These are phyloP conservation scores for Calamus simplicifolius DNA, from an alignment of 176 grass and related monocot species.

Conservation along the genomic window DNA sequence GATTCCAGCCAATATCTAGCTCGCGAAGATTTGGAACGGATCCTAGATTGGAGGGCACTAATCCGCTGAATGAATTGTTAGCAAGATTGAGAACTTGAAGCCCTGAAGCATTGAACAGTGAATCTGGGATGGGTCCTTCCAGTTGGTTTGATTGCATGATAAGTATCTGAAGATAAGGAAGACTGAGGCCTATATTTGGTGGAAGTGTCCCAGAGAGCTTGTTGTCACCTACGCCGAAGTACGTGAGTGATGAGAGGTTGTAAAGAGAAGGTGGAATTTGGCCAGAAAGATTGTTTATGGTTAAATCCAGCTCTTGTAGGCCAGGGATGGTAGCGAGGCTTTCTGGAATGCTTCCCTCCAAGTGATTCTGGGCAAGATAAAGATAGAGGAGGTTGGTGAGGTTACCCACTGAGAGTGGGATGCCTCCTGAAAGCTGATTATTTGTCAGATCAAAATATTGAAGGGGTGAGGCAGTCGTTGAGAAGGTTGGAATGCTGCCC, in stretches of 20 bases:
- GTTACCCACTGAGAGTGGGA: conserved; percentile 15
- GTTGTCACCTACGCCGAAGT: conserved; percentile 31
- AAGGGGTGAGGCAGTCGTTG: too few relatives aligned
- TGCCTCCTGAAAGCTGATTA: too few relatives aligned
- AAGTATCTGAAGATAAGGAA: conserved; percentile 22
- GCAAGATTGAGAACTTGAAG: conserved; percentile 26
- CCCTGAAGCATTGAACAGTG: conserved; percentile 28
- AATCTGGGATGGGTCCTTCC: conserved; percentile 16
- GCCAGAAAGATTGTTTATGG: conserved; percentile 32
- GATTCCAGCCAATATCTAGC: conserved; percentile 23
- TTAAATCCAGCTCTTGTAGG: conserved; percentile 18
- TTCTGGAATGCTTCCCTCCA: conserved; percentile 42
- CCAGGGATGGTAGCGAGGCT: conserved; percentile 15
- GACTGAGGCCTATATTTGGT: conserved; percentile 26
- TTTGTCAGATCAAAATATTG: too few relatives aligned
- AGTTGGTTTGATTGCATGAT: conserved; percentile 26
- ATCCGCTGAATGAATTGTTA: conserved; percentile 17
- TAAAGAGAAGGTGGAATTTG: conserved; percentile 15
- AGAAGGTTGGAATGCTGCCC: too few relatives aligned
- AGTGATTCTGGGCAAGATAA: conserved; percentile 18
- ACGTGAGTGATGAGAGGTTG: conserved; percentile 27
- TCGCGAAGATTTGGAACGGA: conserved; percentile 7
- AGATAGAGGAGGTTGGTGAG: conserved; percentile 22
- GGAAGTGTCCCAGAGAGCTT: conserved; percentile 24
- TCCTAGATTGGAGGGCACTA: conserved; percentile 21